A percentile compares a stretch with the other conserved stretches of the same genome.
These are phyloP conservation scores for Zymoseptoria ardabiliae DNA, from an alignment of 2,329 filamentous ascomycete genomes.

Conservation along the genomic window DNA sequence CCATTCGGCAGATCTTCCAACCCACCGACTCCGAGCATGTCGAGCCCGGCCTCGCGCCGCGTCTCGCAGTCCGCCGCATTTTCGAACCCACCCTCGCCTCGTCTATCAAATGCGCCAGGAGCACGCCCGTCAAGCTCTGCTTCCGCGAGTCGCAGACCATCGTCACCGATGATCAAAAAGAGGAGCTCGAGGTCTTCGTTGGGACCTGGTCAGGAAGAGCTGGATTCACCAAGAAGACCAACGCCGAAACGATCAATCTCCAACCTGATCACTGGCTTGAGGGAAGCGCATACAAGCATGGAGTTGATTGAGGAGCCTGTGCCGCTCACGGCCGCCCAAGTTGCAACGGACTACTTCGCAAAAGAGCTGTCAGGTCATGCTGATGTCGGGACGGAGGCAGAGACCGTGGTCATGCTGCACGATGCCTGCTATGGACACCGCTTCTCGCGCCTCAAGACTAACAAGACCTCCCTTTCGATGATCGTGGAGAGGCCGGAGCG, in stretches of 20 bases:
- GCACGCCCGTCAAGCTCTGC: slow-evolving; percentile 23
- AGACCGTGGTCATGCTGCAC: slow-evolving; percentile 79
- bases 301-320: slow-evolving; percentile 28
- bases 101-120: neutral
- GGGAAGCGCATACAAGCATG: slow-evolving; percentile 29
- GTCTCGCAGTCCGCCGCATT: neutral
- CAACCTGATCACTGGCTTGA: slow-evolving; percentile 26
- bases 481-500: slow-evolving; percentile 94
- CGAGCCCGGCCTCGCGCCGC: neutral
- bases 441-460: slow-evolving; percentile 74
- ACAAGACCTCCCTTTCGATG: slow-evolving; percentile 60
- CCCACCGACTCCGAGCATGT: neutral
- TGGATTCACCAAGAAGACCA: slow-evolving; percentile 19
- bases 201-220: slow-evolving; percentile 9
- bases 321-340: slow-evolving; percentile 23
- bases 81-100: neutral
- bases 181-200: slow-evolving; percentile 24
- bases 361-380: slow-evolving; percentile 62
- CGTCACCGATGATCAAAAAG: slow-evolving; percentile 15
- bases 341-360: slow-evolving; percentile 52
- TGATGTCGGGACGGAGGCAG: slow-evolving; percentile 34
- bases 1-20: neutral
- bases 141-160: slow-evolving; percentile 12
- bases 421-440: slow-evolving; percentile 94
- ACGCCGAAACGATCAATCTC: slow-evolving; percentile 30